phyloP scores from a whole-genome alignment of 768 basidiomycete species.

The Multifurca ochricompacta region DNA sequence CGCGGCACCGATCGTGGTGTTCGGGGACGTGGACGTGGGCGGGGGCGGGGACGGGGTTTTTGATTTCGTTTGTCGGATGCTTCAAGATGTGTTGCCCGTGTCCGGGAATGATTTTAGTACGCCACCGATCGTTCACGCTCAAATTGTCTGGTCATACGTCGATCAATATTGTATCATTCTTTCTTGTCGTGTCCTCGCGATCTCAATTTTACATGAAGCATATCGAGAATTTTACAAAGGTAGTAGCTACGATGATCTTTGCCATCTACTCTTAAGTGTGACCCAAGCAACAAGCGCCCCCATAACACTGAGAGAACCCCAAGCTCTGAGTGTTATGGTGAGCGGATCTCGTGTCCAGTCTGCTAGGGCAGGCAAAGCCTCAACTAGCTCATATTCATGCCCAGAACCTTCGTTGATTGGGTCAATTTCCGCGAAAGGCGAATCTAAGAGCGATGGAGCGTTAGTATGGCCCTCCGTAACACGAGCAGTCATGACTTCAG shows the following conservation, averaged over 20 bases:
- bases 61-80: not conserved
- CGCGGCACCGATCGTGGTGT: constrained; percentile 40
- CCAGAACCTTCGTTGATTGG: not conserved
- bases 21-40: constrained; percentile 43
- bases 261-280: not conserved
- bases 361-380: not conserved
- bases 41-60: constrained; percentile 41
- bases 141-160: constrained; percentile 5
- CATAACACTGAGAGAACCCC: constrained; percentile 16
- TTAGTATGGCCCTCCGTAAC: not conserved
- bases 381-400: not conserved
- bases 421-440: not conserved
- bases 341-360: constrained; percentile 1
- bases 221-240: not conserved
- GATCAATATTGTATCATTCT: constrained; percentile 14
- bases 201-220: not conserved
- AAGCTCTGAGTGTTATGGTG: constrained; percentile 9
- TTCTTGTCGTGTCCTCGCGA: not conserved
- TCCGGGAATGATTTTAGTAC: not conserved
- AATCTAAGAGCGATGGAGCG: not conserved
- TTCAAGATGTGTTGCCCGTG: not conserved
- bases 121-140: not conserved
- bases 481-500: constrained; percentile 43
- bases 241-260: not conserved
- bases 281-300: constrained; percentile 10